Evolutionary conservation across 139 green algal species (phyloP).

Genomic region (Trebouxia sp.): DNA sequence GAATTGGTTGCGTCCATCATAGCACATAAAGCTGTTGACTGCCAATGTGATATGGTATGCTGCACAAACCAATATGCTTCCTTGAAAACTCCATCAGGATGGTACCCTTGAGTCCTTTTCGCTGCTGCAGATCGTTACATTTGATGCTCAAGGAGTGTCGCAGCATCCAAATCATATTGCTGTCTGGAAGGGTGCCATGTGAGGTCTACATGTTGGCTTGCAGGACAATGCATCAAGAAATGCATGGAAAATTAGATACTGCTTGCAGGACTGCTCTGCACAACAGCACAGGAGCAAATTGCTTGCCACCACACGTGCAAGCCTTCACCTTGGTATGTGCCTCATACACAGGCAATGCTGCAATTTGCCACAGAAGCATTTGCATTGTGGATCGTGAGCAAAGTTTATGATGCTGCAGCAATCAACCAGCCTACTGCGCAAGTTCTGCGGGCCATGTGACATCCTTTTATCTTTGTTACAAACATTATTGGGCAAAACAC

Average conservation of each 20-base stretch:
- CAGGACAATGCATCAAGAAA: too few relatives aligned
- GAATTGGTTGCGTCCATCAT: constrained; percentile 36
- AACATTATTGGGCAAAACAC: neutral
- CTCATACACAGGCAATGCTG: neutral
- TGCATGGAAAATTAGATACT: too few relatives aligned
- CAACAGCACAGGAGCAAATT: neutral
- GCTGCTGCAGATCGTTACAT: constrained; percentile 62
- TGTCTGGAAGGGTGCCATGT: constrained; percentile 22
- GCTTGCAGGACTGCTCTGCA: neutral
- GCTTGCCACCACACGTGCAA: neutral
- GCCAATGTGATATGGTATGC: neutral
- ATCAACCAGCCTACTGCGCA: neutral
- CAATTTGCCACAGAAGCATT: neutral
- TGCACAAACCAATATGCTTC: neutral
- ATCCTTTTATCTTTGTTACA: neutral
- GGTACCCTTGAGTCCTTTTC: too few relatives aligned
- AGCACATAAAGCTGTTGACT: neutral
- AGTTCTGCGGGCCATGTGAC: neutral
- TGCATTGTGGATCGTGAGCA: too few relatives aligned
- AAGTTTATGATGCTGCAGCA: neutral
- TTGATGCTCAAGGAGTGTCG: constrained; percentile 55
- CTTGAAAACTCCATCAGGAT: neutral
- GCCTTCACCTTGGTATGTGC: neutral
- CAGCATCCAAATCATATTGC: constrained; percentile 55
- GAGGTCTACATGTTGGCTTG: neutral